A percentile compares a stretch with the other conserved stretches of the same genome.
Conservation (phyloP, 495 filamentous ascomycete species). For the Penicillium pulvis region DNA sequence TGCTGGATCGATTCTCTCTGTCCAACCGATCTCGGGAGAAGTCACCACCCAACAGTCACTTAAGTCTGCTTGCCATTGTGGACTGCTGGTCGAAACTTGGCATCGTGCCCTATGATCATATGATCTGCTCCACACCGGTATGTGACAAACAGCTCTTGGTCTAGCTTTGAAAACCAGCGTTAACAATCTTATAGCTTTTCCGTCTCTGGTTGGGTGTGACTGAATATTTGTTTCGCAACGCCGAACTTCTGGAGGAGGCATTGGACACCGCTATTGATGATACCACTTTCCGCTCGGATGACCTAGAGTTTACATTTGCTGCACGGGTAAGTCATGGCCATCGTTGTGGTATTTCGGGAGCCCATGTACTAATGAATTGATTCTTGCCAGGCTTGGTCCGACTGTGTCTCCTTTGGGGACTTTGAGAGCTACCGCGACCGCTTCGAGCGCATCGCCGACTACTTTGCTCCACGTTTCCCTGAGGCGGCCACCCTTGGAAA, state of each 20-base stretch:
- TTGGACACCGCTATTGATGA: conserved; percentile 86
- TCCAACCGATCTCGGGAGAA: conserved; percentile 61
- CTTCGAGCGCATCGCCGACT: conserved; percentile 83
- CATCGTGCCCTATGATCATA: conserved; percentile 97
- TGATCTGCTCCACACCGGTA: conserved; percentile 96
- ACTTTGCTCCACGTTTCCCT: conserved; percentile 86
- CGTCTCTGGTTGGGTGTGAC: conserved; percentile 97
- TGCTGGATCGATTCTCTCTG: conserved; percentile 85
- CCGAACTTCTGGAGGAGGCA: conserved; percentile 78
- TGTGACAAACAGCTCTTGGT: conserved; percentile 24
- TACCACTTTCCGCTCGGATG: conserved; percentile 83
- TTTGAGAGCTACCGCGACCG: conserved; percentile 88
- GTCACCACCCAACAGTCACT: conserved; percentile 83
- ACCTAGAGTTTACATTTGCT: conserved; percentile 96
- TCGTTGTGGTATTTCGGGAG: background rate
- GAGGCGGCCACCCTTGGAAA: conserved; percentile 87
- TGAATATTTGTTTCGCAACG: conserved; percentile 91
- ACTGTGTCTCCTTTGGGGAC: conserved; percentile 85
- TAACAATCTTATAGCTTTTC: conserved; percentile 64
- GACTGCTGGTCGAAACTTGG: conserved; percentile 94
- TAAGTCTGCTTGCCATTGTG: conserved; percentile 95
- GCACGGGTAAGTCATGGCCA: conserved; percentile 60
- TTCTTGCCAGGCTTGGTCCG: conserved; percentile 76
- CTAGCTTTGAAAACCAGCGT: background rate
- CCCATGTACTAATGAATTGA: background rate